Conservation (phyloP, 441 rosid genomes). For the Pelargonium hybrid region DNA sequence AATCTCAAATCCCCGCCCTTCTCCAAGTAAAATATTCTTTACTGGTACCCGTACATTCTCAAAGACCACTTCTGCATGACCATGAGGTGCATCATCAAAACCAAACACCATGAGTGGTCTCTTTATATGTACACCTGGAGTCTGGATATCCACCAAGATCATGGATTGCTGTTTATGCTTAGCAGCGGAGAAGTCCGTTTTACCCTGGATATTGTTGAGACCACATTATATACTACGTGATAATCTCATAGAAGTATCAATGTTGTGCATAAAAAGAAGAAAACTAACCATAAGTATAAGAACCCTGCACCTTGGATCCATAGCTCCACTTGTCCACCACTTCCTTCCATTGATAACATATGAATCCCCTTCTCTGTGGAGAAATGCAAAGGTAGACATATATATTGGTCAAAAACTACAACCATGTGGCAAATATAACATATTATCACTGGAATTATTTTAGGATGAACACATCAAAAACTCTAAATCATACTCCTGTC, state of each 20-base stretch:
- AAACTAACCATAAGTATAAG: conserved; percentile 89
- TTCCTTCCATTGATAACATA: conserved; percentile 81
- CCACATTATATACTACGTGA: conserved; percentile 5
- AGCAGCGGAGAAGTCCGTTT: conserved; percentile 71
- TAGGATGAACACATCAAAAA: neutral
- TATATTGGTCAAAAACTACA: conserved; percentile 3
- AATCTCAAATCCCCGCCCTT: conserved; percentile 97
- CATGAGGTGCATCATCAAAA: conserved; percentile 98
- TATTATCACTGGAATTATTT: neutral
- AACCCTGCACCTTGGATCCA: conserved; percentile 95
- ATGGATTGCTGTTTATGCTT: conserved; percentile 94
- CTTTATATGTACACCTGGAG: conserved; percentile 64
- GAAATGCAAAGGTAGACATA: conserved; percentile 9
- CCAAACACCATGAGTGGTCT: conserved; percentile 87
- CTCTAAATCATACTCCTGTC: neutral
- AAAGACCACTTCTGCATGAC: conserved; percentile 83
- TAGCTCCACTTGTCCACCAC: conserved; percentile 99
- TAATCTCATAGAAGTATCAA: conserved; percentile 6
- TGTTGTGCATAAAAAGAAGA: conserved; percentile 10
- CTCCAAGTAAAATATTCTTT: conserved; percentile 77
- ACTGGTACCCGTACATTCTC: conserved; percentile 74
- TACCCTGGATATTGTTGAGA: conserved; percentile 48
- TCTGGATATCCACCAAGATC: conserved; percentile 73
- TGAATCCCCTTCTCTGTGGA: conserved; percentile 62
- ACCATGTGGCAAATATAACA: neutral